Base-by-base conservation (phyloP, 2,329 filamentous ascomycete species). In the Raffaelea deltoideospora region DNA sequence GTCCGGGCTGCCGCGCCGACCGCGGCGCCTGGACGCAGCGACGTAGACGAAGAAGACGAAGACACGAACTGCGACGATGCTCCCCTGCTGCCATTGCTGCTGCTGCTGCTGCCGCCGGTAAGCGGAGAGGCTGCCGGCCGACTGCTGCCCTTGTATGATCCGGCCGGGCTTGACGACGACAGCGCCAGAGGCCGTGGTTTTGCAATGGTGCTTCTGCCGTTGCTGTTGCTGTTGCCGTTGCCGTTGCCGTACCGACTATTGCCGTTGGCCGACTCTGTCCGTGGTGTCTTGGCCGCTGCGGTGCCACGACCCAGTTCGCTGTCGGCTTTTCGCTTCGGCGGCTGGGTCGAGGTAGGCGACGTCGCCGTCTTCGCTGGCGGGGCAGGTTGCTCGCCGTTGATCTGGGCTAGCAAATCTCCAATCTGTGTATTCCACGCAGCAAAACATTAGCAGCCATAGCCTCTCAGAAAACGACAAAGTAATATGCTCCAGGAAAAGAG, bases 351-450 rank as follows among this genome's bases (percentile, higher is more conserved):
- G 36, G 48, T 48, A 3, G 49, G 28, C 31, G 47, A 61, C 55
- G 50, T 65, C 61, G 13, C 26, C 13, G 26, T 27, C 5, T 10
- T 14, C 26, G 26, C n/a, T 8, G 26, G 8, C 14, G 10, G 27
- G 3, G n/a, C 28, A n/a, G n/a, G n/a, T n/a, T n/a, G n/a, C 43
- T 64, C 63, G 49, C 72, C 73, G 44, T 61, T 69, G 45, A 79
- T 78, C 50, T 72, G 67, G 45, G 71, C 73, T 24, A 74, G 61
- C n/a, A 74, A 57, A 44, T 73, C 68, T 42, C 63, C 56, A 46
- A 74, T 72, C 65, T 69, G 41, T 35, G 33, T n/a, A 8, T 33
- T 34, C 37, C 26, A 26, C 31, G 27, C 33, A n/a, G n/a, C n/a
- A n/a, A n/a, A n/a, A n/a, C n/a, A n/a, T n/a, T n/a, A n/a, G n/a